Evolutionary conservation across 495 filamentous ascomycete species (phyloP), one percentile per base, ranked within the genome.

Genomic region (Xylaria nigripes): DNA sequence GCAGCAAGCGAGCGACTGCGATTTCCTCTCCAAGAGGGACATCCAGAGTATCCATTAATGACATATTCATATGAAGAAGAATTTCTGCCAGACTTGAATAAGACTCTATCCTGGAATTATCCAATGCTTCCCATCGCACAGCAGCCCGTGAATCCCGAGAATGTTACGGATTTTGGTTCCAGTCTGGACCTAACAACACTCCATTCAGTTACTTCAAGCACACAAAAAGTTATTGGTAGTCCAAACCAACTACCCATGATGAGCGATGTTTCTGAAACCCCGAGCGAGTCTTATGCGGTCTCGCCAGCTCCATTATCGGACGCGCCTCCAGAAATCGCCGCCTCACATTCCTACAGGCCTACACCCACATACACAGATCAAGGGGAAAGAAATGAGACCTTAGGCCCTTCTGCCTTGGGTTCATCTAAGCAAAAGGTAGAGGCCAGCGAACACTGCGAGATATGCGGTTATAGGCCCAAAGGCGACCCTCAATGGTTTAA

Each of bases 401-500:
- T 45, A 12, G 21, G 45, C 9, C 46, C 24, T 36, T 55, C 53
- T 16, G 40, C 45, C 21, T 27, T 55, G 25, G 56, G 55, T 3
- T 62, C 64, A 32, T 29, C 57, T 1, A 50, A 54, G 6, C 59
- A 64, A 18, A 69, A 72, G 43, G 54, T 69, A 4, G 71, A 74
- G 47, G 65, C 72, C 9, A 58, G 71, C 43, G 61, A 69, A 13
- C 57, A 62, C 36, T 77, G 75, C 50, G 69, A 76, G 19, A 60
- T 75, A 45, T 77, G 75, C 57, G 75, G 71, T 1, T 77, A 77
- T 63, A 70, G 72, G 6, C 75, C 75, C 2, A 73, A 75, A 56
- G 75, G 75, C 12, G 69, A 75, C 45, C 75, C 75, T n/a, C 71
- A 73, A 49, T 77, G 75, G 75, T 77, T 76, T 55, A 72, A 72